Conservation (phyloP, 2,329 filamentous ascomycete genomes). For the Colletotrichum godetiae region DNA sequence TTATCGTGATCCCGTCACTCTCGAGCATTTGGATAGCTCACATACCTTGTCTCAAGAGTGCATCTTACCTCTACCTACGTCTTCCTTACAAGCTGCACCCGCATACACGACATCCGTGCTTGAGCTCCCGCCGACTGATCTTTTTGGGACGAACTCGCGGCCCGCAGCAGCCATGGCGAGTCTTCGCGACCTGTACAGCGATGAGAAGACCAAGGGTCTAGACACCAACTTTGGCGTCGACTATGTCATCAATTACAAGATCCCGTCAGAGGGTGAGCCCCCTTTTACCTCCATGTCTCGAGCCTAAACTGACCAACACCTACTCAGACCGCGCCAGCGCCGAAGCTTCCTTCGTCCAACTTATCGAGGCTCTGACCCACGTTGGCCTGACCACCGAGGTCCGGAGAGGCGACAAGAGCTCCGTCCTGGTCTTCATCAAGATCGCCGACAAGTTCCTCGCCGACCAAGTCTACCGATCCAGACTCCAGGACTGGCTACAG, state of each 20-base stretch:
- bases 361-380: constrained; percentile 78
- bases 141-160: constrained; percentile 22
- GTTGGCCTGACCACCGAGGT: constrained; percentile 92
- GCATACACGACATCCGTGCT: constrained; percentile 21
- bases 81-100: neutral
- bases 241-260: constrained; percentile 86
- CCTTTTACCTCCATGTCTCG: neutral
- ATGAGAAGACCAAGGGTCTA: constrained; percentile 32
- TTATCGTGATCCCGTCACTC: neutral
- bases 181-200: constrained; percentile 33
- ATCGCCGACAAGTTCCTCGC: constrained; percentile 79
- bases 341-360: constrained; percentile 79
- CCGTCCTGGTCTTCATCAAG: constrained; percentile 85
- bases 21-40: neutral
- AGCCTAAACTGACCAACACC: neutral
- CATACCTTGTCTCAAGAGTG: constrained; percentile 10
- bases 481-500: constrained; percentile 94
- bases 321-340: constrained; percentile 74
- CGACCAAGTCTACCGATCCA: constrained; percentile 85
- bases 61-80: neutral
- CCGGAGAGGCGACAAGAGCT: constrained; percentile 79
- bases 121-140: constrained; percentile 15
- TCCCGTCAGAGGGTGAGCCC: constrained; percentile 72
- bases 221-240: constrained; percentile 69
- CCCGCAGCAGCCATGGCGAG: constrained; percentile 31